Base-by-base conservation (phyloP, 2,329 filamentous ascomycete species). In the Fusarium caatingaense region DNA sequence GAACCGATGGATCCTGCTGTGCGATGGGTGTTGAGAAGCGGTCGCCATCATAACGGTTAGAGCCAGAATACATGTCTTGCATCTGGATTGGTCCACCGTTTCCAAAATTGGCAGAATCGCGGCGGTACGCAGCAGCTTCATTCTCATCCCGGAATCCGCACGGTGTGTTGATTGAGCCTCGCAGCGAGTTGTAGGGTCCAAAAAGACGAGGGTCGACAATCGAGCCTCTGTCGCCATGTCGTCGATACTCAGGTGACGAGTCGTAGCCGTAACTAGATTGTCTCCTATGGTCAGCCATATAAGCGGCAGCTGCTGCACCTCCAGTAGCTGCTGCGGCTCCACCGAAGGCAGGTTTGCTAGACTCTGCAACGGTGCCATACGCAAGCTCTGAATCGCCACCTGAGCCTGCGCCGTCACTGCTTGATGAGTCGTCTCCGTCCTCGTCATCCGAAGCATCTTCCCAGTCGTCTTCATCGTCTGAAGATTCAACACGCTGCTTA, bases 41-140 rank as follows among this genome's bases (percentile, higher is more conserved):
- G 27, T 79, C 81, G 50, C 84, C 87, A 68, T 93, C 90, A 71
- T 91, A 91, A 27, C 81, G 84, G 21, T 80, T 83, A 7, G 90
- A 87, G 32, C 91, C 81, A 10, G 92, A 88, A 71, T 90, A 90
- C 34, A 93, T 87, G 30, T 87, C 85, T 73, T 91, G 89, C 80
- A 93, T 81, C 9, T 77, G 76, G 20, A 70, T 71, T 44, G 68
- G 44, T 66, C 72, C 12, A 68, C 72, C 9, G 53, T n/a, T 40
- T 27, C 68, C 65, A 25, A 72, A 64, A 9, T 72, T 69, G n/a
- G 70, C 69, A 28, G 73, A 72, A 30, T 74, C 71, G 30, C 69
- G 69, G 25, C 72, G 66, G n/a, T 74, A 64, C 15, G 74, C 56
- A 44, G 77, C 37, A 69, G 76, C 50, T 47, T 72, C 64, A 16